phyloP scores from a whole-genome alignment of 2,329 filamentous ascomycete genomes.

The Aspergillus ibericus region DNA sequence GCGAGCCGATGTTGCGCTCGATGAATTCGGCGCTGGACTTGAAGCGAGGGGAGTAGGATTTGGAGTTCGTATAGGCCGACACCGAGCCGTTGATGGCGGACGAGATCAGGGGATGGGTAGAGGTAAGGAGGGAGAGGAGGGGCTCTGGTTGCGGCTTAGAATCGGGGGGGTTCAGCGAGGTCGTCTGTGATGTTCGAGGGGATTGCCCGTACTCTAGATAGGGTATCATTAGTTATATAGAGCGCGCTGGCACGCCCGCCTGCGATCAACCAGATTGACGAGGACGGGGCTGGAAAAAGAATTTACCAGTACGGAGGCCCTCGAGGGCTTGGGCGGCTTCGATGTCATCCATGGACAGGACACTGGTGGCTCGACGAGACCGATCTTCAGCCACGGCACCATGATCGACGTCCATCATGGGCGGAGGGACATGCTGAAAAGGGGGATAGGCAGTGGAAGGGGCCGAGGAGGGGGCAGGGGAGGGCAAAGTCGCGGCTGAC shows the following conservation, averaged over 20 bases:
- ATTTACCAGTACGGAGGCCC: constrained; percentile 71
- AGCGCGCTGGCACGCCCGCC: too few species aligned
- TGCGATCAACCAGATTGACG: neutral
- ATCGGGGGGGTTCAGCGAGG: constrained; percentile 34
- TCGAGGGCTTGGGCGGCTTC: constrained; percentile 73
- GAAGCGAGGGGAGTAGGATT: constrained; percentile 86
- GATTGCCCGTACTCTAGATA: constrained; percentile 65
- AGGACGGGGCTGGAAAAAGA: neutral
- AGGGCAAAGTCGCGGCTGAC: constrained; percentile 12
- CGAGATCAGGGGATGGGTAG: constrained; percentile 81
- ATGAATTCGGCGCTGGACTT: constrained; percentile 89
- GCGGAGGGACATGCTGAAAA: constrained; percentile 29
- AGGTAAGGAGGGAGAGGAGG: constrained; percentile 80
- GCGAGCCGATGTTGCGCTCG: constrained; percentile 78
- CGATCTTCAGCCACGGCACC: constrained; percentile 38
- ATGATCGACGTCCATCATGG: constrained; percentile 43
- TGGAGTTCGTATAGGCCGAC: constrained; percentile 81
- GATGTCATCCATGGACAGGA: constrained; percentile 51
- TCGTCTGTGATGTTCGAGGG: constrained; percentile 48
- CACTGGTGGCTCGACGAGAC: constrained; percentile 45
- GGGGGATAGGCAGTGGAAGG: constrained; percentile 16
- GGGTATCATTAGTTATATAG: neutral
- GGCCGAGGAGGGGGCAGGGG: constrained; percentile 16
- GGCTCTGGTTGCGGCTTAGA: constrained; percentile 67
- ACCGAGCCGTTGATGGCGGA: constrained; percentile 82